phyloP scores from a whole-genome alignment of 169 alveolate species.

The Plasmodium adleri region DNA sequence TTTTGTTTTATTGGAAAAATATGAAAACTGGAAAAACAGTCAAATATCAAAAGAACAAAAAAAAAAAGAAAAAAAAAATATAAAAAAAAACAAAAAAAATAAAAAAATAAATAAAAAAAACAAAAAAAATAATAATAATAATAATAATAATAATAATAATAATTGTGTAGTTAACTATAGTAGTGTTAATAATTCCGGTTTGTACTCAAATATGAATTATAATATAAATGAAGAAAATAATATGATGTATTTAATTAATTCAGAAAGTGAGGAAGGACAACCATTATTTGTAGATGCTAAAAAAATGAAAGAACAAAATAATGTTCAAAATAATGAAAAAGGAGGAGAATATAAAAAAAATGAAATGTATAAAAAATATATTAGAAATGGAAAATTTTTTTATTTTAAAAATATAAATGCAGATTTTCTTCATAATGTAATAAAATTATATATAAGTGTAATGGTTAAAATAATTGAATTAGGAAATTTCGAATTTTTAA shows the following conservation, averaged over 20 bases:
- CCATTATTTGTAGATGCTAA: too few species aligned
- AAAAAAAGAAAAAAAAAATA: background rate
- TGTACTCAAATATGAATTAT: too few species aligned
- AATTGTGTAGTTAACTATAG: background rate
- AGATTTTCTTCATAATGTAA: constrained; percentile 23
- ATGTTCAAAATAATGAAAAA: too few species aligned
- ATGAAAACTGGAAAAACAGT: background rate
- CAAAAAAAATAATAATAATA: background rate
- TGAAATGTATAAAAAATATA: constrained; percentile 4
- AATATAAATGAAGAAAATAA: too few species aligned
- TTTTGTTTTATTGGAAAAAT: background rate
- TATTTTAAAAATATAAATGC: constrained; percentile 21
- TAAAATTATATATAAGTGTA: constrained; percentile 55
- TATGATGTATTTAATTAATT: too few species aligned
- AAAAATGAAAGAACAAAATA: too few species aligned
- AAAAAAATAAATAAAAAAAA: background rate
- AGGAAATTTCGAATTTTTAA: constrained; percentile 67
- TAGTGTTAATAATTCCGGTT: background rate
- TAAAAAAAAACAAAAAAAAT: background rate
- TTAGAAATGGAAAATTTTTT: constrained; percentile 25
- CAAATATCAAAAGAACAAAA: background rate
- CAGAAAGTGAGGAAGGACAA: too few species aligned
- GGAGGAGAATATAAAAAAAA: background rate
- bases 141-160: background rate
- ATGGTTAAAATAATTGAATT: constrained; percentile 63